Evolutionary conservation across 805 yeast species (phyloP).

Genomic region (Candida endomychidarum): DNA sequence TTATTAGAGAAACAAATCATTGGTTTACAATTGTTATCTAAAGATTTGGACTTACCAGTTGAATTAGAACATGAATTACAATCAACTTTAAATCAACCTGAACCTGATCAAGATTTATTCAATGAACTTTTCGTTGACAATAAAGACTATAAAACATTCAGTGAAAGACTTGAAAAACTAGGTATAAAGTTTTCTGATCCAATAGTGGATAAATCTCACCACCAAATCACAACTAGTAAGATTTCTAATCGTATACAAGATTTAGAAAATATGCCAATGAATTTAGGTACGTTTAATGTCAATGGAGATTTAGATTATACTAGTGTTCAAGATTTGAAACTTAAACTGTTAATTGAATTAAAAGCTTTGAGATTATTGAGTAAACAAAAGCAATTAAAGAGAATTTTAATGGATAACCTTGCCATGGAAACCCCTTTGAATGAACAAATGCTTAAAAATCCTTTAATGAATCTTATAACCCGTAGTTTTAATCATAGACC

Average conservation of each 20-base stretch:
- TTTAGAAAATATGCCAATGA: slow-evolving; percentile 66
- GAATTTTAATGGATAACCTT: slow-evolving; percentile 52
- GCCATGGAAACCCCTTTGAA: slow-evolving; percentile 56
- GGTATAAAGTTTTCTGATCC: slow-evolving; percentile 34
- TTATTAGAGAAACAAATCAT: slow-evolving; percentile 58
- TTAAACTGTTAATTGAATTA: slow-evolving; percentile 68
- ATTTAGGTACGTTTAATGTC: slow-evolving; percentile 55
- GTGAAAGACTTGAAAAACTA: slow-evolving; percentile 37
- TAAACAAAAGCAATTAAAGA: slow-evolving; percentile 70
- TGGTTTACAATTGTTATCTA: slow-evolving; percentile 63
- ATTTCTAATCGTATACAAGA: slow-evolving; percentile 58
- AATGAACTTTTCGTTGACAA: slow-evolving; percentile 10
- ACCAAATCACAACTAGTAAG: slow-evolving; percentile 52
- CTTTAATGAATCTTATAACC: slow-evolving; percentile 64
- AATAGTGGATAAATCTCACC: slow-evolving; percentile 40
- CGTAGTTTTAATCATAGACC: slow-evolving; percentile 67
- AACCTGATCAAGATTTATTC: slow-evolving; percentile 6
- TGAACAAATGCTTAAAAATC: slow-evolving; percentile 50
- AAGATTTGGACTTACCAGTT: slow-evolving; percentile 64
- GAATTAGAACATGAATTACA: slow-evolving; percentile 41
- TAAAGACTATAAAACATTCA: slow-evolving; percentile 18
- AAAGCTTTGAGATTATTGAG: slow-evolving; percentile 64
- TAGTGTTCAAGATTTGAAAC: slow-evolving; percentile 52
- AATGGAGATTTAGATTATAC: slow-evolving; percentile 28
- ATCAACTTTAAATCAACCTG: slow-evolving; percentile 12